These are phyloP conservation scores for Claviceps fusiformis DNA, from an alignment of 2,329 filamentous ascomycete genomes.

Conservation along the genomic window DNA sequence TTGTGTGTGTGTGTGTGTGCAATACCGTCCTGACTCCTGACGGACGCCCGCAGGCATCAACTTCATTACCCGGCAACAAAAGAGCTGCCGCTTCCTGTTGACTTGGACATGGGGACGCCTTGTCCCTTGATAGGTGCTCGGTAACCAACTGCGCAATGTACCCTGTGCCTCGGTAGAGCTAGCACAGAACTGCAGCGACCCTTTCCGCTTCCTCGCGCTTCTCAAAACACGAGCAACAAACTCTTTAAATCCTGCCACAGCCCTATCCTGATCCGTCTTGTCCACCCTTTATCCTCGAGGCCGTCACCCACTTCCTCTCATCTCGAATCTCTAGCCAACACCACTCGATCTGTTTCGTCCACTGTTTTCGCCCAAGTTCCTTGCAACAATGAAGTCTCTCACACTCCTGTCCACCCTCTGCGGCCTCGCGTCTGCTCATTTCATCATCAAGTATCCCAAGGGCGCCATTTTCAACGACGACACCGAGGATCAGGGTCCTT, in stretches of 20 bases:
- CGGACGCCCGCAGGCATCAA: too few relatives aligned
- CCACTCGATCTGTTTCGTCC: too few relatives aligned
- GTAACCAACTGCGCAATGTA: neutral
- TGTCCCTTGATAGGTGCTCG: neutral
- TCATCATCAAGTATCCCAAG: constrained; percentile 34
- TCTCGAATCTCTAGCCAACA: too few relatives aligned
- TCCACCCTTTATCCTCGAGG: neutral
- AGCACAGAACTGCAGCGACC: neutral
- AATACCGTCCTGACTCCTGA: too few relatives aligned
- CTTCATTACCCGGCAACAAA: too few relatives aligned
- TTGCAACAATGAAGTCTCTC: constrained; percentile 11
- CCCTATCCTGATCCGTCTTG: neutral
- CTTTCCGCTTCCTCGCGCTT: too few relatives aligned
- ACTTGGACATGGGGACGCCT: too few relatives aligned
- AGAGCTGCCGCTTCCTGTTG: too few relatives aligned
- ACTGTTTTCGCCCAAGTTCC: neutral
- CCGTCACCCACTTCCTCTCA: neutral
- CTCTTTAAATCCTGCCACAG: neutral
- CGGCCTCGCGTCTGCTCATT: constrained; percentile 35
- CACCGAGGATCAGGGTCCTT: constrained; percentile 31
- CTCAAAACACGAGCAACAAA: neutral
- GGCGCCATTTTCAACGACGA: constrained; percentile 36
- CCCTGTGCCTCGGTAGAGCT: neutral
- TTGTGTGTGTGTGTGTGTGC: too few relatives aligned
- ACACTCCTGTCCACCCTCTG: constrained; percentile 25